Evolutionary conservation across 176 grass and related monocot genomes (phyloP), one percentile per base, ranked within the genome.

Genomic region (Otatea glauca): DNA sequence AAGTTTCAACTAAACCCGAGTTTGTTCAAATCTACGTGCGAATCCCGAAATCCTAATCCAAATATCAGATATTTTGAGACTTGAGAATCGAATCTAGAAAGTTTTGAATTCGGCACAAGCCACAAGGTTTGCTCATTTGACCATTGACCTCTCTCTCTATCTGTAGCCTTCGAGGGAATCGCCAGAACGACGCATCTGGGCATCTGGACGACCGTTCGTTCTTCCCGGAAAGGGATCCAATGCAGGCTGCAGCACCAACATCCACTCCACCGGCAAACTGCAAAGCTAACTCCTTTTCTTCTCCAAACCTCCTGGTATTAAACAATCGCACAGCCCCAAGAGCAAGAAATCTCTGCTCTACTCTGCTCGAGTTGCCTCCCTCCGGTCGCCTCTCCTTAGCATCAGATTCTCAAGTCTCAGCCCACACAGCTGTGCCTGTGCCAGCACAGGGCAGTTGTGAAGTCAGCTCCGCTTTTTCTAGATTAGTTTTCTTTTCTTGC

Each of bases 361-460:
- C 51, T 69, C 51, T 85, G 76, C 61, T 43, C 42, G 1, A 51
- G 51, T 71, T 37, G 62, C 75, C 12, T 72, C 56, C 82, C 42
- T 44, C 20, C 34, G 5, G 14, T 42, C 32, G 20, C 42, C 53
- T 35, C 50, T 23, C 15, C 61, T n/a, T 35, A 4, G 76, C 68
- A 81, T 66, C 75, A 78, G 75, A 77, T 85, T 77, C 53, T 59
- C 56, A 3, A 49, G 56, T 61, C 76, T 44, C 29, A 49, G 17
- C 51, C 29, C 56, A 72, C 58, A 41, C 65, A 78, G 56, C 29
- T n/a, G n/a, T n/a, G n/a, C n/a, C 58, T 73, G 59, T 65, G 75
- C 79, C 59, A 88, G 81, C 87, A 27, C 63, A 51, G 1, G 45
- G 66, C 64, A 44, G 64, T 75, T 81, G 63, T 56, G 12, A 75